Conservation (phyloP, 2,329 filamentous ascomycete genomes). For the Penicillium sp. region DNA sequence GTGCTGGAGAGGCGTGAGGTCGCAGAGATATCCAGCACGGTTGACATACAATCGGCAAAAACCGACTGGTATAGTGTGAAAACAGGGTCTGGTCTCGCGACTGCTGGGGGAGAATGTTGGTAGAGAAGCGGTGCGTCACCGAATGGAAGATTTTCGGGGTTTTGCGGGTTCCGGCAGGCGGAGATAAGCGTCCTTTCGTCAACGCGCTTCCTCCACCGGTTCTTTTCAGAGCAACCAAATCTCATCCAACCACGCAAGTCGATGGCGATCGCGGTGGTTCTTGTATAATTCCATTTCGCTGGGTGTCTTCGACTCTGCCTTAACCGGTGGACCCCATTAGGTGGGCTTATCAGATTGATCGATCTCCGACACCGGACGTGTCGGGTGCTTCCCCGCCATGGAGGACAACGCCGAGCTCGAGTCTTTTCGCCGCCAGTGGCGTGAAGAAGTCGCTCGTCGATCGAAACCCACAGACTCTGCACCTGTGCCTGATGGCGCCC, state of each 20-base stretch:
- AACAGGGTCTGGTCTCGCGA: constrained; percentile 4
- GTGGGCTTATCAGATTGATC: constrained; percentile 32
- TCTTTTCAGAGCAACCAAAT: background rate
- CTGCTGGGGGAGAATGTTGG: background rate
- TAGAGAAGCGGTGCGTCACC: constrained; percentile 22
- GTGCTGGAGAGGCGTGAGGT: constrained; percentile 15
- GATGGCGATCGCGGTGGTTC: constrained; percentile 11
- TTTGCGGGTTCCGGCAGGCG: constrained; percentile 32
- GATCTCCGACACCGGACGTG: constrained; percentile 32
- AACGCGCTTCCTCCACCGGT: background rate
- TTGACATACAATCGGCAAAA: constrained; percentile 21
- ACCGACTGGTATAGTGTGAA: constrained; percentile 2
- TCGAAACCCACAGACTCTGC: constrained; percentile 33
- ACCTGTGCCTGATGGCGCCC: constrained; percentile 9
- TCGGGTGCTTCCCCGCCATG: constrained; percentile 35
- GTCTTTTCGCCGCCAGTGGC: constrained; percentile 83
- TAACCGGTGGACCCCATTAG: constrained; percentile 15
- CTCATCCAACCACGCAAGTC: background rate
- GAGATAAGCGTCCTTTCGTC: constrained; percentile 28
- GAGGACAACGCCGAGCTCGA: constrained; percentile 72
- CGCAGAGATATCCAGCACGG: constrained; percentile 14
- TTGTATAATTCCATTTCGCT: constrained; percentile 6
- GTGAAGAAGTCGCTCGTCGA: constrained; percentile 70
- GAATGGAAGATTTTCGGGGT: constrained; percentile 32
- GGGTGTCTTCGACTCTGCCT: constrained; percentile 3